These are phyloP conservation scores for Inonotus hispidus DNA, from an alignment of 1,284 basidiomycete species.

Conservation along the genomic window DNA sequence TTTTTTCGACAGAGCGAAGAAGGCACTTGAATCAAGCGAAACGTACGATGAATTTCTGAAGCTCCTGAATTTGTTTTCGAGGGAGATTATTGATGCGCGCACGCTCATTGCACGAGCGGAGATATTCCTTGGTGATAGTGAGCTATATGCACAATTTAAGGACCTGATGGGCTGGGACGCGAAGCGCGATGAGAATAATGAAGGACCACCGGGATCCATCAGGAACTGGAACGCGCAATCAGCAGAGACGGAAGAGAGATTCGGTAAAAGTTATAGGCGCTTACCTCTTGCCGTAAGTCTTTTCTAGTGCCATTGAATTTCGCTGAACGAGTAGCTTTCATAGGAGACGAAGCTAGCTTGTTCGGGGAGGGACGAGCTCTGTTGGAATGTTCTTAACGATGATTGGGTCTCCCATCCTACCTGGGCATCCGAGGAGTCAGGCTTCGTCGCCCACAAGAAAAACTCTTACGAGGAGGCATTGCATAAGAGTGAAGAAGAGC, in stretches of 20 bases:
- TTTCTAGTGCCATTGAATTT: conserved; percentile 9
- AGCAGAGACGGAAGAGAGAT: conserved; percentile 61
- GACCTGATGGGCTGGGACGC: conserved; percentile 79
- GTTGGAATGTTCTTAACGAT: conserved; percentile 95
- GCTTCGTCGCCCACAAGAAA: conserved; percentile 95
- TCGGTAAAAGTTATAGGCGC: conserved; percentile 88
- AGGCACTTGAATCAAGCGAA: conserved; percentile 65
- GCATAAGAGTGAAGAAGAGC: conserved; percentile 96
- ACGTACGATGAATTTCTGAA: conserved; percentile 84
- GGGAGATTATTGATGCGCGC: conserved; percentile 86
- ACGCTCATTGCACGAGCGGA: conserved; percentile 79
- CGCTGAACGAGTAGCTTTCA: conserved; percentile 16
- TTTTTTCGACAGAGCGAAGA: conserved; percentile 92
- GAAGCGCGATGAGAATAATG: conserved; percentile 59
- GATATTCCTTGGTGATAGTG: conserved; percentile 76
- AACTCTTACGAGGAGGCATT: conserved; percentile 95
- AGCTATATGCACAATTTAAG: conserved; percentile 85
- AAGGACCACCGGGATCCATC: conserved; percentile 73
- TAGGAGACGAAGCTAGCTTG: conserved; percentile 90
- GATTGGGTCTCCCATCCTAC: conserved; percentile 97
- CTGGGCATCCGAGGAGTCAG: conserved; percentile 94
- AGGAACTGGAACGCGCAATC: conserved; percentile 57
- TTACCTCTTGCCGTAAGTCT: conserved; percentile 77
- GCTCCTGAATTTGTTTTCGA: conserved; percentile 73
- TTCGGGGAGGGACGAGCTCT: conserved; percentile 92